Evolutionary conservation across 441 rosid genomes (phyloP), one percentile per base, ranked within the genome.

Genomic region (Gossypium schwendimanii): DNA sequence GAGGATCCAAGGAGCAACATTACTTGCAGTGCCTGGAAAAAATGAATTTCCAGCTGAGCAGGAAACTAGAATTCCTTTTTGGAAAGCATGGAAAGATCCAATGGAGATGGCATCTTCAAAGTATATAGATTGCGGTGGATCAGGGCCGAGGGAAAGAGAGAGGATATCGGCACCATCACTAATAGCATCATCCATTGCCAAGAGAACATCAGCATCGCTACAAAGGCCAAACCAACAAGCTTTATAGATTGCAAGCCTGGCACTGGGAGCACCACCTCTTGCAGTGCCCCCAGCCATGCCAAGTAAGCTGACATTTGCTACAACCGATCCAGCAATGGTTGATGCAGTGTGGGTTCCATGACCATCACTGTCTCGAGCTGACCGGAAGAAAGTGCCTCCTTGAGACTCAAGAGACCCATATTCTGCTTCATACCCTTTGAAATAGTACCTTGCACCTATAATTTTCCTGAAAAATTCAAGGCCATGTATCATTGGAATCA

Each of bases 1-100:
- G 50, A 83, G 79, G 67, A 84, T 84, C 89, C 87, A 77, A 68
- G 87, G 88, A 76, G 86, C 86, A 66, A 77, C 87, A 71, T 86
- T 79, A 59, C 64, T 1, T 49, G 80, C 81, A 54, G 86, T 83
- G 14, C 76, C 20, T 0, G 86, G 82, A 24, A 82, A 76, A 60
- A 81, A 21, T 4, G 82, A 80, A 82, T 87, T 84, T 39, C 87
- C 83, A 0, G 81, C 86, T 1, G 86, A 84, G 63, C 82, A 80
- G 12, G 85, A 81, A 21, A 83, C 78, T 11, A 87, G 54, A 12
- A 80, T 73, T 64, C 88, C 91, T 49, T 71, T 79, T 76, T 50
- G 53, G 78, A 86, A 81, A 24, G 86, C 89, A 63, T 83, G 87
- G 69, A 84, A 83, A 49, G 86, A 76, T 54, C 88, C 91, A 6